A percentile compares a stretch with the other conserved stretches of the same genome.
These are phyloP conservation scores for Knoxia roxburghii DNA, from an alignment of 257 asterid genomes.

Conservation along the genomic window DNA sequence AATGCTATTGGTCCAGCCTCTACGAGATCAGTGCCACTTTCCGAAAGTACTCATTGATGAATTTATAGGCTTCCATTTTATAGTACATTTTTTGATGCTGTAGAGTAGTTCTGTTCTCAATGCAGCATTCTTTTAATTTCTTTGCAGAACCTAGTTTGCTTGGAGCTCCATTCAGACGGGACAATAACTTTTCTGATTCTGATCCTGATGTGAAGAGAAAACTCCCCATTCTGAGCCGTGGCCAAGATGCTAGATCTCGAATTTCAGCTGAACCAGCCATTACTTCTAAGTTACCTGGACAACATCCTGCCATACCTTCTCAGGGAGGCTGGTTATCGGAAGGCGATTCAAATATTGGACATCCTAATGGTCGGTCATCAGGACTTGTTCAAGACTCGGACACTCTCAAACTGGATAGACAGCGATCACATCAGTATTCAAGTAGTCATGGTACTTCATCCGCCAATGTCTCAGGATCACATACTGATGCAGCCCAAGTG, in stretches of 20 bases:
- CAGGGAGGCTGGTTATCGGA: slow-evolving; percentile 70
- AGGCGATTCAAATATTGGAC: slow-evolving; percentile 45
- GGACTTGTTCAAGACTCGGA: slow-evolving; percentile 39
- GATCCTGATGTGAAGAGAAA: slow-evolving; percentile 35
- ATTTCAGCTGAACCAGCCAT: slow-evolving; percentile 57
- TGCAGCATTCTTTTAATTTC: slow-evolving; percentile 4
- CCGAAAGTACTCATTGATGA: slow-evolving; percentile 55
- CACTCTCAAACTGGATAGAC: slow-evolving; percentile 39
- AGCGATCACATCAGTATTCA: slow-evolving; percentile 43
- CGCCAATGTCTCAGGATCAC: slow-evolving; percentile 34
- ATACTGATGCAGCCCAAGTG: slow-evolving; percentile 35
- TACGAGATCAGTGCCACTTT: slow-evolving; percentile 40
- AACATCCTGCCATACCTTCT: slow-evolving; percentile 34
- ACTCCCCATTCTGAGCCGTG: slow-evolving; percentile 23
- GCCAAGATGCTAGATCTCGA: slow-evolving; percentile 37
- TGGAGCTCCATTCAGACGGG: slow-evolving; percentile 76
- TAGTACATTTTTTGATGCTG: slow-evolving; percentile 2
- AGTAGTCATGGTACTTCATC: slow-evolving; percentile 33
- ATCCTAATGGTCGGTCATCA: slow-evolving; percentile 33
- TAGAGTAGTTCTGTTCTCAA: not conserved
- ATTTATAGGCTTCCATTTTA: slow-evolving; percentile 9
- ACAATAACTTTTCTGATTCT: slow-evolving; percentile 33
- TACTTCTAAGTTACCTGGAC: slow-evolving; percentile 59
- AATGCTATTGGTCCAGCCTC: slow-evolving; percentile 45
- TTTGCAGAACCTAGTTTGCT: slow-evolving; percentile 77